A percentile compares a stretch with the other conserved stretches of the same genome.
Evolutionary conservation across 805 yeast genomes (phyloP).

Genomic region (Pichia occidentalis): DNA sequence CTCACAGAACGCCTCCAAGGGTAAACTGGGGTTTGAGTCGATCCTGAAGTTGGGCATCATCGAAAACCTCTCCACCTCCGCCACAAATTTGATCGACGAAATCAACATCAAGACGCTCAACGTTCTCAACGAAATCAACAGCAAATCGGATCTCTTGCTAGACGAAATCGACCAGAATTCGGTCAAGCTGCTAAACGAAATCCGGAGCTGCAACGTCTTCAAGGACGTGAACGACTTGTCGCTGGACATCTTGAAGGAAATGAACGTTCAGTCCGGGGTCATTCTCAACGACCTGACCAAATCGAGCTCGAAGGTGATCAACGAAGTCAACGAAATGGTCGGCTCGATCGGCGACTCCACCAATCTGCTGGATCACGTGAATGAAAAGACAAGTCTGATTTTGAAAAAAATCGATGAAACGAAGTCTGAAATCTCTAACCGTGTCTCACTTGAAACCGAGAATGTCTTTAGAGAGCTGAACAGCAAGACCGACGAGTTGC

Average conservation of each 20-base stretch:
- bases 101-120: constrained; percentile 18
- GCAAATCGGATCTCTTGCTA: constrained; percentile 21
- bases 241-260: constrained; percentile 20
- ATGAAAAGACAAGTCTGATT: constrained; percentile 12
- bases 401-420: constrained; percentile 7
- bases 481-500: constrained; percentile 5
- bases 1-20: constrained; percentile 77
- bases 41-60: constrained; percentile 43
- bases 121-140: constrained; percentile 22
- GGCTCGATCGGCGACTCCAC: constrained; percentile 8
- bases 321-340: constrained; percentile 15
- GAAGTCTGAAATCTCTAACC: background rate
- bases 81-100: constrained; percentile 19
- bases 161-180: constrained; percentile 21
- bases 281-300: constrained; percentile 21
- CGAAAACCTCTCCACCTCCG: constrained; percentile 1
- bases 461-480: constrained; percentile 10
- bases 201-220: constrained; percentile 17
- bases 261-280: constrained; percentile 19
- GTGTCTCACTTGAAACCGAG: constrained; percentile 3
- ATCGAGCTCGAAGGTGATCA: constrained; percentile 16
- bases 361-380: constrained; percentile 12
- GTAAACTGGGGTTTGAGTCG: constrained; percentile 77
- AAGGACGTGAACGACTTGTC: constrained; percentile 21
- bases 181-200: constrained; percentile 13